phyloP scores from a whole-genome alignment of 345 rosid species.

The Salix caprea region DNA sequence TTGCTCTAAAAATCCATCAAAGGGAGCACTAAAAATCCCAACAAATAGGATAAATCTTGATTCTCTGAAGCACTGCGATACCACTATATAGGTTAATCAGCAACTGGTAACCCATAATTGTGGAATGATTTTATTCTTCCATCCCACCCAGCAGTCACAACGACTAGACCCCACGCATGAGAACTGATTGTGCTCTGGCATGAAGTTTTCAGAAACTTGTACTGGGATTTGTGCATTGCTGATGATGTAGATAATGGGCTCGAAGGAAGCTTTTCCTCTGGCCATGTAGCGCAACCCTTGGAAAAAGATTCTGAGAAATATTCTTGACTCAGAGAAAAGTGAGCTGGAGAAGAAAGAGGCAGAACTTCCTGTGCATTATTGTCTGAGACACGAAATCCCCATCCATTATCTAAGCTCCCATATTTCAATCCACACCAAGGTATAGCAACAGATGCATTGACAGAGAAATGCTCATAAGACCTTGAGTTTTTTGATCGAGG shows the following conservation, averaged over 20 bases:
- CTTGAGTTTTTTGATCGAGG: slow-evolving; percentile 35
- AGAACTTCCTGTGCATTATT: slow-evolving; percentile 25
- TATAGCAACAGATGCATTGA: slow-evolving; percentile 54
- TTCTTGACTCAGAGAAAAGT: slow-evolving; percentile 56
- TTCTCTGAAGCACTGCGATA: slow-evolving; percentile 14
- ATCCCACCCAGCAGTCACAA: slow-evolving; percentile 91
- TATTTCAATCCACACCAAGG: slow-evolving; percentile 58
- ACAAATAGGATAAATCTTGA: not conserved
- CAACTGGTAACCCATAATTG: slow-evolving; percentile 81
- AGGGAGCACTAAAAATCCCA: not conserved
- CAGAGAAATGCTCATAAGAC: slow-evolving; percentile 66
- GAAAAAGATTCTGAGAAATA: slow-evolving; percentile 64
- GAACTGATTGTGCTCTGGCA: slow-evolving; percentile 58
- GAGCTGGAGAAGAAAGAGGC: slow-evolving; percentile 44
- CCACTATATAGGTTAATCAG: slow-evolving; percentile 30
- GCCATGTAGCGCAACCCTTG: slow-evolving; percentile 90
- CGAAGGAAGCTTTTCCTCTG: slow-evolving; percentile 81
- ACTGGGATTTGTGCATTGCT: slow-evolving; percentile 57
- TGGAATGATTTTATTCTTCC: slow-evolving; percentile 87
- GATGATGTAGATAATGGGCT: slow-evolving; percentile 35
- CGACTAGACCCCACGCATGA: slow-evolving; percentile 87
- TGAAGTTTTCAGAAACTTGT: slow-evolving; percentile 59
- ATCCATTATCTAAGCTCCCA: slow-evolving; percentile 21
- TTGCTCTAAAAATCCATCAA: slow-evolving; percentile 4
- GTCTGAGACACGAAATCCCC: slow-evolving; percentile 19